phyloP scores from a whole-genome alignment of 495 filamentous ascomycete genomes.

The Tuber magnatum region DNA sequence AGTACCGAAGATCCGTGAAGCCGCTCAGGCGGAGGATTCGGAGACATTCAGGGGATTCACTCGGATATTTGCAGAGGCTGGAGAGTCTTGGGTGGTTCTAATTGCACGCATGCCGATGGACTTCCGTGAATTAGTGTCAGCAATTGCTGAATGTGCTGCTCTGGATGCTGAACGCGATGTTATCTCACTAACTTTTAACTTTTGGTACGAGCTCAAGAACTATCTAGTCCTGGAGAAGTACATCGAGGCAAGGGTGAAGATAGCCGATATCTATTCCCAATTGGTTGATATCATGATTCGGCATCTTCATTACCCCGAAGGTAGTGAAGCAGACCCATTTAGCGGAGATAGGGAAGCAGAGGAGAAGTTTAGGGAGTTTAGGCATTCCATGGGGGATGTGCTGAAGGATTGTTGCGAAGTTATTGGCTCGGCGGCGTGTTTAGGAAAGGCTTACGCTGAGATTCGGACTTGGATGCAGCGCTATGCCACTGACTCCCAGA shows the following conservation, averaged over 20 bases:
- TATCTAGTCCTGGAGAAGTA: conserved; percentile 86
- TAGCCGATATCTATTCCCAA: conserved; percentile 70
- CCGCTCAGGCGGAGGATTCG: conserved; percentile 73
- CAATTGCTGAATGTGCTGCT: conserved; percentile 80
- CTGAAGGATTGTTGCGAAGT: conserved; percentile 96
- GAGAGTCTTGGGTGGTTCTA: conserved; percentile 85
- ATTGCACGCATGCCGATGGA: conserved; percentile 73
- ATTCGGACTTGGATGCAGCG: conserved; percentile 81
- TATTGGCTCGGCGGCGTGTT: conserved; percentile 81
- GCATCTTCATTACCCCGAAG: conserved; percentile 81
- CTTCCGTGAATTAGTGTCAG: conserved; percentile 81
- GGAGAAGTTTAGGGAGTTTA: conserved; percentile 93
- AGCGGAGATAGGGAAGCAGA: conserved; percentile 93
- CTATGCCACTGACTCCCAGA: conserved; percentile 60
- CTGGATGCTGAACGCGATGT: conserved; percentile 81
- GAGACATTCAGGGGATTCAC: conserved; percentile 84
- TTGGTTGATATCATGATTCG: conserved; percentile 89
- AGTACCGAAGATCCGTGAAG: conserved; percentile 64
- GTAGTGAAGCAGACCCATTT: conserved; percentile 75
- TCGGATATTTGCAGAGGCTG: conserved; percentile 83
- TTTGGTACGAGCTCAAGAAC: conserved; percentile 98
- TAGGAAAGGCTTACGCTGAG: conserved; percentile 72
- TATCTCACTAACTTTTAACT: conserved; percentile 82
- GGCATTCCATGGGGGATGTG: conserved; percentile 95
- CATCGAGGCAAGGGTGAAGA: conserved; percentile 65